Conservation (phyloP, 768 basidiomycete species). For the Crepidotus variabilis region DNA sequence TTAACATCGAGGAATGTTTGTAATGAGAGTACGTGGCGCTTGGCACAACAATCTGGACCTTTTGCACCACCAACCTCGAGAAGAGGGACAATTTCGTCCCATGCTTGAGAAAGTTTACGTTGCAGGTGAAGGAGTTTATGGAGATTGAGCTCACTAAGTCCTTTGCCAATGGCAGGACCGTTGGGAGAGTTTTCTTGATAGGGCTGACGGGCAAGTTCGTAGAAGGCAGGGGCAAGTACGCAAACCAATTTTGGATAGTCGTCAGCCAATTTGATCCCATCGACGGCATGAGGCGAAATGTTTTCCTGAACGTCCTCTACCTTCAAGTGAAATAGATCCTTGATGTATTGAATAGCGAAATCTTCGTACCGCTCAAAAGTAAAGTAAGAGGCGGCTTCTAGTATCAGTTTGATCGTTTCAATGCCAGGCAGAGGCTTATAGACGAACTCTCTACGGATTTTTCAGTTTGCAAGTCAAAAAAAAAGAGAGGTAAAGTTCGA, state of each 20-base stretch:
- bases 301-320: not conserved
- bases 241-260: not conserved
- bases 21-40: not conserved
- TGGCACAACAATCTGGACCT: not conserved
- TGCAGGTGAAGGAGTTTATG: not conserved
- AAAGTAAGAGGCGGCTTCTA: not conserved
- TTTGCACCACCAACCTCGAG: not conserved
- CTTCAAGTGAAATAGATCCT: not conserved
- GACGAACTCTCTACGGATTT: not conserved
- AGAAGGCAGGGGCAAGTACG: not conserved
- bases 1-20: not conserved
- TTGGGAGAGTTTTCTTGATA: not conserved
- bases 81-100: not conserved
- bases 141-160: not conserved
- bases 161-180: not conserved
- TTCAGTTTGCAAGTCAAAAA: not conserved
- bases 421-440: not conserved
- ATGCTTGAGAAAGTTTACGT: not conserved
- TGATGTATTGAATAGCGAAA: not conserved
- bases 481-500: not conserved
- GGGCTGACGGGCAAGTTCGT: not conserved
- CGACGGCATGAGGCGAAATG: not conserved
- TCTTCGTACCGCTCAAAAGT: not conserved
- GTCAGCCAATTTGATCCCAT: not conserved
- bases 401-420: not conserved